phyloP scores from a whole-genome alignment of 371 early-diverging fungal genomes.

The Encephalitozoon hellem region DNA sequence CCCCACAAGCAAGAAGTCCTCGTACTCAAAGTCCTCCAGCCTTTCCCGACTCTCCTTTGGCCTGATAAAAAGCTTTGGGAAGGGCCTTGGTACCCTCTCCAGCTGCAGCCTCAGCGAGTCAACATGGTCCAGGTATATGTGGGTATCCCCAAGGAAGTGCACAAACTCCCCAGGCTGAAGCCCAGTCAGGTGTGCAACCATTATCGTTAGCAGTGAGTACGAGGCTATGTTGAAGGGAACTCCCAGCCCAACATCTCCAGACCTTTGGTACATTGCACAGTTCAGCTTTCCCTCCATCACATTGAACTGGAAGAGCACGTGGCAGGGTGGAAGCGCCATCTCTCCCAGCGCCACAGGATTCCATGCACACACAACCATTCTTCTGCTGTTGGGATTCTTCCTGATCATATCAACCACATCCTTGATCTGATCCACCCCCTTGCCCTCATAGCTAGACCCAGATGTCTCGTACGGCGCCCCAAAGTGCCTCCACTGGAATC shows the following conservation, averaged over 20 bases:
- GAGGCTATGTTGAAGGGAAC: conserved; percentile 98
- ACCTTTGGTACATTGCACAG: conserved; percentile 90
- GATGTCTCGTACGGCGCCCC: conserved; percentile 81
- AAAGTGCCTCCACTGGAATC: conserved; percentile 99
- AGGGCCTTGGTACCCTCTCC: conserved; percentile 69
- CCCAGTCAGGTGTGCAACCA: conserved; percentile 81
- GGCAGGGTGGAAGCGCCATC: conserved; percentile 91
- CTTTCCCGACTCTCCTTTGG: conserved; percentile 8
- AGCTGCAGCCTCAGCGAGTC: conserved; percentile 75
- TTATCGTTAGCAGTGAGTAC: conserved; percentile 80
- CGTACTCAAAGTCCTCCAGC: conserved; percentile 74
- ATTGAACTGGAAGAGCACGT: conserved; percentile 82
- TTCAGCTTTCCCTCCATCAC: conserved; percentile 68
- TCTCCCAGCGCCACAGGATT: conserved; percentile 72
- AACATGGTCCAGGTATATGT: conserved; percentile 84
- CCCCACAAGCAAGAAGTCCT: conserved; percentile 73
- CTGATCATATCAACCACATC: conserved; percentile 74
- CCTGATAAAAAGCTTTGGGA: conserved; percentile 68
- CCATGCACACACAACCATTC: conserved; percentile 93
- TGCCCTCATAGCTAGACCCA: conserved; percentile 75
- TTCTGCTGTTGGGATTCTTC: conserved; percentile 72
- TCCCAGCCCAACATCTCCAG: conserved; percentile 93
- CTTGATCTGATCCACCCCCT: conserved; percentile 85
- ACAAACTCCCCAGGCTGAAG: conserved; percentile 78
- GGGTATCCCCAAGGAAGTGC: conserved; percentile 89